These are phyloP conservation scores for Ascochyta viciae-villosae DNA, from an alignment of 2,329 filamentous ascomycete species.

Conservation along the genomic window DNA sequence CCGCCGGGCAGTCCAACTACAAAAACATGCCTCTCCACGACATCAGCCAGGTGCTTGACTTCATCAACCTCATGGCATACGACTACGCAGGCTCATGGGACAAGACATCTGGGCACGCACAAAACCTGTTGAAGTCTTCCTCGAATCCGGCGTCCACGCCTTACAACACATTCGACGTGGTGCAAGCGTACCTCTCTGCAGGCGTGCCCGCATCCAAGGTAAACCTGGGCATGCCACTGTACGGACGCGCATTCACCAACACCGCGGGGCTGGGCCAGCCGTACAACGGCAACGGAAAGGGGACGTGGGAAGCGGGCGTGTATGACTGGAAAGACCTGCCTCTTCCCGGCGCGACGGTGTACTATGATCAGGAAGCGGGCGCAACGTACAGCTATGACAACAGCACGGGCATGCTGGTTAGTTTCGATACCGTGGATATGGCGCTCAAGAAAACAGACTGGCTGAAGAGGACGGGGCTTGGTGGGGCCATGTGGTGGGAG, in stretches of 20 bases:
- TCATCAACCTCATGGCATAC: constrained; percentile 61
- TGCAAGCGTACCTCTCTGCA: constrained; percentile 71
- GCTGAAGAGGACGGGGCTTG: constrained; percentile 70
- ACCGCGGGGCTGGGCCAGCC: constrained; percentile 76
- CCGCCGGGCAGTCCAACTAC: constrained; percentile 54
- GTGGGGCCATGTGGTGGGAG: constrained; percentile 98
- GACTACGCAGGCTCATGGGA: constrained; percentile 81
- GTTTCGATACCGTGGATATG: constrained; percentile 74
- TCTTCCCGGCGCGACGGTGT: constrained; percentile 68
- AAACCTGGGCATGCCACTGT: constrained; percentile 89
- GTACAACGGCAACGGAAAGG: constrained; percentile 76
- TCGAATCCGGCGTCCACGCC: constrained; percentile 71
- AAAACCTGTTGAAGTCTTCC: constrained; percentile 73
- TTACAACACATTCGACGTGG: constrained; percentile 75
- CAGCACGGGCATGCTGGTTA: constrained; percentile 70
- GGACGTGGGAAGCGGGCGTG: constrained; percentile 78
- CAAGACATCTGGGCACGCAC: constrained; percentile 72
- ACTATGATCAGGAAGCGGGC: constrained; percentile 66
- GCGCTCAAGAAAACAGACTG: constrained; percentile 74
- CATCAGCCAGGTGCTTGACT: constrained; percentile 55
- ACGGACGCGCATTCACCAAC: constrained; percentile 82
- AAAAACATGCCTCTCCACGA: constrained; percentile 50
- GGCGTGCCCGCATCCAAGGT: constrained; percentile 73
- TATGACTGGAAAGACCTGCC: constrained; percentile 91
- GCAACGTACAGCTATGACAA: constrained; percentile 82